Evolutionary conservation across 2,329 filamentous ascomycete species (phyloP).

Genomic region (Cercospora zeae-maydis): DNA sequence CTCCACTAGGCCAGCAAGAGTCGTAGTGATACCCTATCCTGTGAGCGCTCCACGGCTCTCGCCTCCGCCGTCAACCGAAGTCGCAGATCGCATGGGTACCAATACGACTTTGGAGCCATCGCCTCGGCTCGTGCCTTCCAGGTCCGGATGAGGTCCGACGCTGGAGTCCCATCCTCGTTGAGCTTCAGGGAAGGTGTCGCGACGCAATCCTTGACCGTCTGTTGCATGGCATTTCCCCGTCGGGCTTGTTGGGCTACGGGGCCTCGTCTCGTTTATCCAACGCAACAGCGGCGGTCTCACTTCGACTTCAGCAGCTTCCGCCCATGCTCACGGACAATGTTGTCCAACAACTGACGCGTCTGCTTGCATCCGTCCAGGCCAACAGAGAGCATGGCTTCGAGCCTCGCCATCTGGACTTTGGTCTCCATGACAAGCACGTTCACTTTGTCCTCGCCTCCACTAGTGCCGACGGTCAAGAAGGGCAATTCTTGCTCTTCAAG

Average conservation of each 20-base stretch:
- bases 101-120: not conserved
- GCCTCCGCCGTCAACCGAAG: not conserved
- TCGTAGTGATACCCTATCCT: too few species aligned
- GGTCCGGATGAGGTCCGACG: not conserved
- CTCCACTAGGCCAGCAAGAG: not conserved
- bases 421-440: slow-evolving; percentile 82
- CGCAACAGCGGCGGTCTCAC: slow-evolving; percentile 6
- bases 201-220: not conserved
- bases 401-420: slow-evolving; percentile 71
- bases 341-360: slow-evolving; percentile 75
- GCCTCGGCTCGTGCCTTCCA: not conserved
- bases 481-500: slow-evolving; percentile 85
- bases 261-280: not conserved
- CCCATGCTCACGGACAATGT: slow-evolving; percentile 70
- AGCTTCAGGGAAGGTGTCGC: not conserved
- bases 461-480: slow-evolving; percentile 77
- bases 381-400: slow-evolving; percentile 91
- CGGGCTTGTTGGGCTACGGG: not conserved
- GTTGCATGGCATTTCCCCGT: not conserved
- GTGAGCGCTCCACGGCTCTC: too few species aligned
- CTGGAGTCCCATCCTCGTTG: not conserved
- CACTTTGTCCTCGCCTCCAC: slow-evolving; percentile 59
- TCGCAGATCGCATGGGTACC: not conserved
- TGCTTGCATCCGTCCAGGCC: slow-evolving; percentile 89
- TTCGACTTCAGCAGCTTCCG: slow-evolving; percentile 54